Base-by-base conservation (phyloP, 352 stramenopile species). In the Plasmopara viticola region DNA sequence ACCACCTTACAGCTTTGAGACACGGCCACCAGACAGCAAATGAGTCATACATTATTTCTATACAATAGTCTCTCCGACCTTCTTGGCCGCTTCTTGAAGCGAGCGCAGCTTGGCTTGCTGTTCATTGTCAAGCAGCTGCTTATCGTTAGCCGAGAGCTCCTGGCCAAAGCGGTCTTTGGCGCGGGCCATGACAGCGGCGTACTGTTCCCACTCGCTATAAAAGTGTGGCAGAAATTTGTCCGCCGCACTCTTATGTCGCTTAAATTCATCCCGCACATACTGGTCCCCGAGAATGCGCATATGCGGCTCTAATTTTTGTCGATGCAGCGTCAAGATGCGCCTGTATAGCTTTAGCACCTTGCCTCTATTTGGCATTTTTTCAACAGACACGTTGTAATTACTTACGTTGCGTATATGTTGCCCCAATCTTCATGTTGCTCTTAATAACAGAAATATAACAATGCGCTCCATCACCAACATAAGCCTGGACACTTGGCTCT, bases 251-350 rank as follows among this genome's bases (percentile, higher is more conserved):
- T 92, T 92, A 68, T 94, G 84, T 10, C 77, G 70, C 62, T 84
- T 78, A 66, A 94, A 94, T 50, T 94, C 84, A 57, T 94, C 84
- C 35, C 78, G 70, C 29, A 94, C 78, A 53, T 94, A 94, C 48
- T 86, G 64, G 60, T 94, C 79, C 15, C 84, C 84, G 0, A 94
- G 78, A 20, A 92, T 55, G 50, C 84, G 81, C 82, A 94, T 92
- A 41, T 84, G 78, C 34, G 81, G 75, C 56, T 79, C 74, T 35
- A 94, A 63, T 40, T 90, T 88, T 44, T 66, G 62, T 37, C 64
- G 65, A 53, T 94, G 84, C 40, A 92, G 79, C 60, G 68, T 74
- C 61, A 94, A 67, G 51, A 94, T 90, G 62, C 70, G 70, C 39
- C 70, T 72, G 53, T 94, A 94, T 20, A 94, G 74, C 37, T 62